A percentile compares a stretch with the other conserved stretches of the same genome.
phyloP scores from a whole-genome alignment of 2,329 filamentous ascomycete species.

The Fusarium sarcochroum region DNA sequence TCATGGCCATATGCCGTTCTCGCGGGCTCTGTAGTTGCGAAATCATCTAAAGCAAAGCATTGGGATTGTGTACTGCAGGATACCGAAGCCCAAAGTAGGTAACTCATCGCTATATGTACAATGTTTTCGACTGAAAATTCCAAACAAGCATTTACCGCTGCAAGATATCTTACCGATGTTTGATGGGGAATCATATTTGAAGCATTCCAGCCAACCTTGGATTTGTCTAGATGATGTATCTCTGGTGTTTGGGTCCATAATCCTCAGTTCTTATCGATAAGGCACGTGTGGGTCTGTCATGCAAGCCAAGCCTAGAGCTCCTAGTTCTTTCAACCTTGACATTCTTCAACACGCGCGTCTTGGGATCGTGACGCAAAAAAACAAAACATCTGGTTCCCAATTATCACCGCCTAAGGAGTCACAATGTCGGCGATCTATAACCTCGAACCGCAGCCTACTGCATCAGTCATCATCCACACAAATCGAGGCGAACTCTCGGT shows the following conservation, averaged over 20 bases:
- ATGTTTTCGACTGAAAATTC: too few species aligned
- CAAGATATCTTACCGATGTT: too few species aligned
- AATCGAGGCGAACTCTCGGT: slow-evolving; percentile 90
- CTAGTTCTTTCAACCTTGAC: slow-evolving; percentile 15
- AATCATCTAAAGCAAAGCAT: too few species aligned
- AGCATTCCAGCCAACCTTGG: too few species aligned
- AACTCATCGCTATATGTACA: too few species aligned
- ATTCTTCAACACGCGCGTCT: slow-evolving; percentile 20
- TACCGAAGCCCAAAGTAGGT: too few species aligned
- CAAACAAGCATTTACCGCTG: too few species aligned
- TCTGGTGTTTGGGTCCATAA: background rate
- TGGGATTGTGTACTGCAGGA: too few species aligned
- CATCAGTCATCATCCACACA: slow-evolving; percentile 91
- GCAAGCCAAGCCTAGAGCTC: slow-evolving; percentile 24
- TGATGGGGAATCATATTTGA: too few species aligned
- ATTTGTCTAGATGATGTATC: too few species aligned
- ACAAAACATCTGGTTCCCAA: background rate
- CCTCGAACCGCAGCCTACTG: slow-evolving; percentile 93
- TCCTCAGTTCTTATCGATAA: slow-evolving; percentile 33
- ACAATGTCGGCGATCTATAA: slow-evolving; percentile 92
- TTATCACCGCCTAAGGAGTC: background rate
- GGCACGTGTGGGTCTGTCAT: slow-evolving; percentile 14
- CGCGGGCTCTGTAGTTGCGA: too few species aligned
- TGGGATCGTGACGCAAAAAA: slow-evolving; percentile 10
- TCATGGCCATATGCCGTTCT: too few species aligned